Conservation (phyloP, 371 early-diverging fungal genomes). For the Actinomortierella wolfii region DNA sequence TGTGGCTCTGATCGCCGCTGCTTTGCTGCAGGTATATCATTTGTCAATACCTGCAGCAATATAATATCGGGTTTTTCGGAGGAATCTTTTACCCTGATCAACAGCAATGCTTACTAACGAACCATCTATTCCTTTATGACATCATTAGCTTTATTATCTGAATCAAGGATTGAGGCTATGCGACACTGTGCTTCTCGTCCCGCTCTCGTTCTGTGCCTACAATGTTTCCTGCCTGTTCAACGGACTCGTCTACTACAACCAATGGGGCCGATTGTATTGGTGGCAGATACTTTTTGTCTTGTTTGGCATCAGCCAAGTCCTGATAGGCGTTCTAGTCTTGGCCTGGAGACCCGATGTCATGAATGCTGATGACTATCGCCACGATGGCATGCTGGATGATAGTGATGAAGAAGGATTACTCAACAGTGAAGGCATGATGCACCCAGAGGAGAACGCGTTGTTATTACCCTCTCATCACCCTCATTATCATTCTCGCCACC, state of each 20-base stretch:
- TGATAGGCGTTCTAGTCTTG: slow-evolving; percentile 69
- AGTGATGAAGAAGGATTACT: too few relatives aligned
- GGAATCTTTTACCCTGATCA: neutral
- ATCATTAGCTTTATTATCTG: slow-evolving; percentile 78
- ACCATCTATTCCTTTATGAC: too few relatives aligned
- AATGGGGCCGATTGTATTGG: slow-evolving; percentile 67
- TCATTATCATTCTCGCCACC: too few relatives aligned
- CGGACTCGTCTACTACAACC: slow-evolving; percentile 82
- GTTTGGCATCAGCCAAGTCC: slow-evolving; percentile 67
- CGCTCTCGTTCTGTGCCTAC: slow-evolving; percentile 78
- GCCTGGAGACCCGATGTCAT: slow-evolving; percentile 54
- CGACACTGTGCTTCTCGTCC: slow-evolving; percentile 81
- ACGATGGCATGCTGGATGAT: too few relatives aligned
- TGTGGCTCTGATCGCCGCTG: slow-evolving; percentile 63
- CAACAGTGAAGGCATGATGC: too few relatives aligned
- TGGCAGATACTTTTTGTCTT: slow-evolving; percentile 70
- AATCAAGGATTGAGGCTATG: slow-evolving; percentile 77
- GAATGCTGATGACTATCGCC: slow-evolving; percentile 9
- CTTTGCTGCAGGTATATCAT: slow-evolving; percentile 66
- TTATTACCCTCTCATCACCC: slow-evolving; percentile 19
- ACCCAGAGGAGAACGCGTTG: slow-evolving; percentile 18
- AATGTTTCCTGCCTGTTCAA: slow-evolving; percentile 80
- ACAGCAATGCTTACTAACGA: neutral
- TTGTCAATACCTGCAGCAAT: neutral
- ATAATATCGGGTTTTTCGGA: neutral